These are phyloP conservation scores for Aschersonia sp. DNA, from an alignment of 2,329 filamentous ascomycete genomes.

Conservation along the genomic window DNA sequence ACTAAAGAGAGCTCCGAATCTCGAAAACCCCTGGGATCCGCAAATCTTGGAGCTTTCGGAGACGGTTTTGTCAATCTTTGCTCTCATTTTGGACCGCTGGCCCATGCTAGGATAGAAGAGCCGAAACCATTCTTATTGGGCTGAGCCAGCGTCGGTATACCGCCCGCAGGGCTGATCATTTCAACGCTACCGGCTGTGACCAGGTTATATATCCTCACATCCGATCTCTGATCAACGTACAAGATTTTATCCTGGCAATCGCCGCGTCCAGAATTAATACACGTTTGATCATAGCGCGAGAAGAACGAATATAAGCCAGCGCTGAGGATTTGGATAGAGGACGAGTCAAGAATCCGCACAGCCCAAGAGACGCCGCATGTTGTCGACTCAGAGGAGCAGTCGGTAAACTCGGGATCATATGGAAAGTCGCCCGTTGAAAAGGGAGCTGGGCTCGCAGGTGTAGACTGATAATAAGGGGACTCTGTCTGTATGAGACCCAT, in stretches of 20 bases:
- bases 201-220: not conserved
- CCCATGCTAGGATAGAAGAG: not conserved
- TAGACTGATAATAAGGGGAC: slow-evolving; percentile 24
- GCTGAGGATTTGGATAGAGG: not conserved
- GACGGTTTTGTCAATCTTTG: too few relatives aligned
- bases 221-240: not conserved
- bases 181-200: not conserved
- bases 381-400: not conserved
- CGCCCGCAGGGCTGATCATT: not conserved
- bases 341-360: not conserved
- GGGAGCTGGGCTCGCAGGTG: slow-evolving; percentile 8
- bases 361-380: not conserved
- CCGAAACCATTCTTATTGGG: not conserved
- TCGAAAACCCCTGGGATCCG: too few relatives aligned
- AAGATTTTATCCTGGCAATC: not conserved
- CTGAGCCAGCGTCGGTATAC: not conserved
- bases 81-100: not conserved
- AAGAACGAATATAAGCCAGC: slow-evolving; percentile 1
- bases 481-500: slow-evolving; percentile 54
- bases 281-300: not conserved
- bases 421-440: slow-evolving; percentile 4
- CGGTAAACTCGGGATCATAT: slow-evolving; percentile 1
- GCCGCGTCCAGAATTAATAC: not conserved
- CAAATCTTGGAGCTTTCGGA: too few relatives aligned
- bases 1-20: too few relatives aligned